A percentile compares a stretch with the other conserved stretches of the same genome.
These are phyloP conservation scores for Amorphotheca resinae DNA, from an alignment of 495 filamentous ascomycete species.

Conservation along the genomic window DNA sequence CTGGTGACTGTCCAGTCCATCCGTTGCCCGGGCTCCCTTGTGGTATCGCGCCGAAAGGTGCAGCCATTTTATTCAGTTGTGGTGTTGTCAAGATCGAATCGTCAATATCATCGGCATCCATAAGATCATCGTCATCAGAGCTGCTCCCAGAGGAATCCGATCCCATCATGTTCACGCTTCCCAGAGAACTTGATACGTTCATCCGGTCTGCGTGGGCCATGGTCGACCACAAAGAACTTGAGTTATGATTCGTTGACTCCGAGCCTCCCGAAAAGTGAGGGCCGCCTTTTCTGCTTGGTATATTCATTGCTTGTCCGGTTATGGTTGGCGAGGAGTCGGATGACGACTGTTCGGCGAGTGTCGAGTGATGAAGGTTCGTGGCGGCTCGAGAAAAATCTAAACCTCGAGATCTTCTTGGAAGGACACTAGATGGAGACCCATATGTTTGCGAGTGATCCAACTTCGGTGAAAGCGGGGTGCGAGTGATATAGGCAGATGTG, in stretches of 20 bases:
- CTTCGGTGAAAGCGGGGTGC: slow-evolving; percentile 70
- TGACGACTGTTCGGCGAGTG: slow-evolving; percentile 75
- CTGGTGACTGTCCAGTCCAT: slow-evolving; percentile 54
- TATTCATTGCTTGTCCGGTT: slow-evolving; percentile 62
- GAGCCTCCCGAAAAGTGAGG: slow-evolving; percentile 24
- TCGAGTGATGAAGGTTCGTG: slow-evolving; percentile 93
- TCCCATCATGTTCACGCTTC: slow-evolving; percentile 68
- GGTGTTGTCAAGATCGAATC: slow-evolving; percentile 63
- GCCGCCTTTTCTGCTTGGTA: slow-evolving; percentile 38
- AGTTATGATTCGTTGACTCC: slow-evolving; percentile 29
- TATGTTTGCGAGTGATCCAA: slow-evolving; percentile 73
- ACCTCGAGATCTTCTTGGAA: slow-evolving; percentile 76
- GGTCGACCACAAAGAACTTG: slow-evolving; percentile 21
- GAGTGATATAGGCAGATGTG: slow-evolving; percentile 45
- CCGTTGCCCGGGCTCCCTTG: slow-evolving; percentile 39
- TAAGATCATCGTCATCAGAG: slow-evolving; percentile 63
- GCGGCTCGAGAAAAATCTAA: slow-evolving; percentile 88
- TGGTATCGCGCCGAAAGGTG: slow-evolving; percentile 18
- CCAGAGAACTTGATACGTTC: slow-evolving; percentile 70
- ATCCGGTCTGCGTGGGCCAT: slow-evolving; percentile 47
- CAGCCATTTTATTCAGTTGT: slow-evolving; percentile 40
- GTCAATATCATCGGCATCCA: slow-evolving; percentile 69
- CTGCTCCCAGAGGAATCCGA: slow-evolving; percentile 66
- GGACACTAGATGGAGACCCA: slow-evolving; percentile 68
- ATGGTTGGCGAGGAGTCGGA: slow-evolving; percentile 92